Base-by-base conservation (phyloP, 495 filamentous ascomycete genomes). In the Neurospora discreta region DNA sequence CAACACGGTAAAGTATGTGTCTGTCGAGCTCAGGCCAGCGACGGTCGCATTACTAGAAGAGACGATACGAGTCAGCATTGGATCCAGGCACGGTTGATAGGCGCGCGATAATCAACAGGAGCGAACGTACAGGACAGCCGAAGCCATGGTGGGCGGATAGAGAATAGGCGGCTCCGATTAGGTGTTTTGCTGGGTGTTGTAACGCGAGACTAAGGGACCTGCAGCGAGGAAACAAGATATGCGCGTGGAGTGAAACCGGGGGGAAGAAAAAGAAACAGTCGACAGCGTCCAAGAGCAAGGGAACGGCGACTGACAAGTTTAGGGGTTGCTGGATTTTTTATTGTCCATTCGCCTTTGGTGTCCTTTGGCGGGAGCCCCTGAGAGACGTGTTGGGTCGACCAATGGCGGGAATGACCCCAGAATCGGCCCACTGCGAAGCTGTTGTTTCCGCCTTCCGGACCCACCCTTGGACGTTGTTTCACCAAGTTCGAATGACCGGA, bases 1-100 rank as follows among this genome's bases (percentile, higher is more conserved):
- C 81, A 93, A 96, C 75, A 94, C 91, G 70, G 85, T 89, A 84
- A 91, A 89, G 82, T 93, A 97, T 71, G 89, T 87, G 39, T 86
- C 84, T 7, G 89, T 83, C 70, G 86, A 77, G 77, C 75, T 80
- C 30, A 84, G 20, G 39, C 84, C 83, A 46, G 86, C 75, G 42
- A 87, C 74, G 71, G 87, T 91, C 84, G 78, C 73, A 73, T 80
- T 79, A 26, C 80, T 81, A 70, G n/a, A 71, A 3, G 9, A 20
- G 52, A 26, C 87, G 89, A 58, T 40, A 33, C 26, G 15, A 68
- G 74, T 83, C 72, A 80, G 77, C 69, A 30, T 39, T 38, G 42
- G 52, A 26, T 13, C 30, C 8, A 10, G 38, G 38, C 38, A 39
- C 38, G 8, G 38, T 39, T 23, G 33, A 40, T 5, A 71, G 41